Percentiles rank a stretch among this genome's conserved stretches.
phyloP scores from a whole-genome alignment of 2,329 filamentous ascomycete genomes.

The Drechmeria coniospora region DNA sequence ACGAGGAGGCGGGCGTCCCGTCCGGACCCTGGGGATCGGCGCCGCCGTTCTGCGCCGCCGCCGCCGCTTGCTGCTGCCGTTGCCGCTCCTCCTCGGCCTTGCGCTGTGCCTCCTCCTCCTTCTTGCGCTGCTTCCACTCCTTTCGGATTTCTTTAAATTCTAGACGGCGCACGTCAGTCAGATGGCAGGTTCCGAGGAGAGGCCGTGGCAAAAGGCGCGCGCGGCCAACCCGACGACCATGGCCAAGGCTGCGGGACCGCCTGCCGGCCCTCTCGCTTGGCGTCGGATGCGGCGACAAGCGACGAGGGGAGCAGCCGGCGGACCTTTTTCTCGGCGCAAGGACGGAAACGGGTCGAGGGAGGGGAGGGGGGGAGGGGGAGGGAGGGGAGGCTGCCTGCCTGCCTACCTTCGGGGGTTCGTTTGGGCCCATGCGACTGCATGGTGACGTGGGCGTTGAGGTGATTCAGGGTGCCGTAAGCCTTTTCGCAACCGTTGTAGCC shows the following conservation, averaged over 20 bases:
- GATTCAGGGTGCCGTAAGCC: conserved; percentile 93
- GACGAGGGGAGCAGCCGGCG: too few species aligned
- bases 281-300: too few species aligned
- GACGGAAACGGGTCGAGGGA: too few species aligned
- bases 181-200: too few species aligned
- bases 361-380: too few species aligned
- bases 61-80: conserved; percentile 33
- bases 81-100: conserved; percentile 85
- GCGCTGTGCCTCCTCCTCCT: conserved; percentile 85
- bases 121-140: conserved; percentile 98
- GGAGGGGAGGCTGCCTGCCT: too few species aligned
- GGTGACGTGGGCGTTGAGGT: conserved; percentile 93
- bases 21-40: conserved; percentile 28
- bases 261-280: too few species aligned
- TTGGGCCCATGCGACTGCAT: conserved; percentile 97
- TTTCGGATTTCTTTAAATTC: conserved; percentile 99
- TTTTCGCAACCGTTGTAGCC: conserved; percentile 98
- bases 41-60: conserved; percentile 35
- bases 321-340: too few species aligned
- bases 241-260: too few species aligned
- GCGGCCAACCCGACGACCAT: too few species aligned
- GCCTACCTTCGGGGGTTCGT: conserved; percentile 89
- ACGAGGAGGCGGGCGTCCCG: conserved; percentile 32
- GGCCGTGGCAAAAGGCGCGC: too few species aligned
- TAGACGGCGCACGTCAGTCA: conserved; percentile 22